Percentiles rank a stretch among this genome's conserved stretches.
Conservation (phyloP, 176 grass and related monocot genomes). For the Avena sativa region DNA sequence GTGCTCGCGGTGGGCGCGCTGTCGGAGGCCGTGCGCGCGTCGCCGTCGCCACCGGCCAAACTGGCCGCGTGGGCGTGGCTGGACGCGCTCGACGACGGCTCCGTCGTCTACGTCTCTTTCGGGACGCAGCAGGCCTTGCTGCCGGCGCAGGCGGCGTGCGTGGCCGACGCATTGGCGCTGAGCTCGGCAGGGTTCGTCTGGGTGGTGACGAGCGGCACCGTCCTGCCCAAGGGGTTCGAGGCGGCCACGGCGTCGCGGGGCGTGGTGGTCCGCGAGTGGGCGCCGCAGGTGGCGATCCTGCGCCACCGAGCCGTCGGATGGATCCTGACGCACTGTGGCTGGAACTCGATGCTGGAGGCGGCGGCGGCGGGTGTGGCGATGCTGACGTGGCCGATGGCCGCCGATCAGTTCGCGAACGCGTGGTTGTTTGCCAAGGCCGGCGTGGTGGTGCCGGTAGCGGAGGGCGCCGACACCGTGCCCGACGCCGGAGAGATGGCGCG, state of each 20-base stretch:
- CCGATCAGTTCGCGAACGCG: conserved; percentile 65
- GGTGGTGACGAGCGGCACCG: conserved; percentile 34
- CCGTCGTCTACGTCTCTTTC: conserved; percentile 63
- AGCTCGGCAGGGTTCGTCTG: conserved; percentile 58
- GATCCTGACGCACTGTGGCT: conserved; percentile 63
- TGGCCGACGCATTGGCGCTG: conserved; percentile 49
- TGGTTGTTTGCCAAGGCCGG: conserved; percentile 46
- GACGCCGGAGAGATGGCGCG: conserved; percentile 32
- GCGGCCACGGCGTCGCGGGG: conserved; percentile 32
- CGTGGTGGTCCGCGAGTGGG: conserved; percentile 53
- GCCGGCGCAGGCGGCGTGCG: conserved; percentile 22
- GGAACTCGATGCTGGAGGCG: conserved; percentile 65
- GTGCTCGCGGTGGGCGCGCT: conserved; percentile 64
- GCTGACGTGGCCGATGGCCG: conserved; percentile 63
- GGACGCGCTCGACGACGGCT: conserved; percentile 48
- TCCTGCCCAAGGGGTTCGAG: conserved; percentile 44
- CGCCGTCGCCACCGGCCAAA: neutral
- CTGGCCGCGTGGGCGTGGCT: conserved; percentile 63
- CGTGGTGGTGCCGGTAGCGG: conserved; percentile 45
- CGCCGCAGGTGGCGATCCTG: conserved; percentile 59
- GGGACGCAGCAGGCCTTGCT: conserved; percentile 54
- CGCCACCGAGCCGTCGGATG: conserved; percentile 54
- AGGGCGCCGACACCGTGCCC: conserved; percentile 41
- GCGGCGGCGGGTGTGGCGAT: conserved; percentile 51
- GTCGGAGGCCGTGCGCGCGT: neutral